Conservation (phyloP, 768 basidiomycete species). For the Phylloporus sp. region DNA sequence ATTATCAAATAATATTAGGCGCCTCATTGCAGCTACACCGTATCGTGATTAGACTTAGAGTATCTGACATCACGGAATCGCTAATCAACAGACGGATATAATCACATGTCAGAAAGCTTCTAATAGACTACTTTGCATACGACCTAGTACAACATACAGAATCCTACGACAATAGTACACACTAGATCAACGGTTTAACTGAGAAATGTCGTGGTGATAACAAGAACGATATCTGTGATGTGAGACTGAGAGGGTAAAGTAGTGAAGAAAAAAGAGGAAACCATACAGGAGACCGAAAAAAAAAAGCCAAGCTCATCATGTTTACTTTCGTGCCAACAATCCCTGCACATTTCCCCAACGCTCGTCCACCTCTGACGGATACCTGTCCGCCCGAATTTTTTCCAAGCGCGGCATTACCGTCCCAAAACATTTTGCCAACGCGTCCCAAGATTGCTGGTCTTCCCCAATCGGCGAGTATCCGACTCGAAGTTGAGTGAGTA, state of each 20-base stretch:
- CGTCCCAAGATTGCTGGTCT: conserved; percentile 1
- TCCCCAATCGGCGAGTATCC: conserved; percentile 24
- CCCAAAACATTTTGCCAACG: conserved; percentile 14
- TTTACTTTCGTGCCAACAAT: conserved; percentile 5
- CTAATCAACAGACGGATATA: no score
- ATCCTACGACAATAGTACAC: not conserved
- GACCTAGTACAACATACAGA: not conserved
- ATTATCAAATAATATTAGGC: no score
- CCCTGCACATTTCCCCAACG: conserved; percentile 14
- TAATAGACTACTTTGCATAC: not conserved
- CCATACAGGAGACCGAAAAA: not conserved
- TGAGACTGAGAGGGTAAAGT: not conserved
- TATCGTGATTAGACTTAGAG: no score
- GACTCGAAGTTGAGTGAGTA: conserved; percentile 14
- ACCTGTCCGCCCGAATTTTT: conserved; percentile 12
- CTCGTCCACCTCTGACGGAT: conserved; percentile 9
- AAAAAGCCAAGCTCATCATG: not conserved
- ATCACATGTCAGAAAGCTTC: not conserved
- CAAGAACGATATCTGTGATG: not conserved
- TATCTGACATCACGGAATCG: no score
- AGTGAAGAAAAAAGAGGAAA: not conserved
- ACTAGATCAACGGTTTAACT: no score
- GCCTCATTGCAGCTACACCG: no score
- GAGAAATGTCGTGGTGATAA: no score
- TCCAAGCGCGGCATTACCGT: conserved; percentile 24